Base-by-base conservation (phyloP, 2,329 filamentous ascomycete genomes). In the Hymenotorrendiella dingleyae region DNA sequence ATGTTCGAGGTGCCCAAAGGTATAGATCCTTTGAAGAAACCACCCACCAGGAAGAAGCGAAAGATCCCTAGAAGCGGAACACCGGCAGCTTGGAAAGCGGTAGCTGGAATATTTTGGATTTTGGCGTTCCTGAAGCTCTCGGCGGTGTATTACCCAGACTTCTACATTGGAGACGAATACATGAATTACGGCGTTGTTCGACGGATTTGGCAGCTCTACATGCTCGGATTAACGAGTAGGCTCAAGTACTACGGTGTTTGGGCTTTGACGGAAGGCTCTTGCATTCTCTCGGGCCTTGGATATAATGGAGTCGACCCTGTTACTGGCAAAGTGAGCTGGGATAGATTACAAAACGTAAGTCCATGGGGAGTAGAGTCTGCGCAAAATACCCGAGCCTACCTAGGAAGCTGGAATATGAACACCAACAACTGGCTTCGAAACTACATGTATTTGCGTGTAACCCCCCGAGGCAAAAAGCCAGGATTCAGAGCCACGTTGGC, bases 201-300 rank as follows among this genome's bases (percentile, higher is more conserved):
- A 42, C 80, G 91, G 33, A 68, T 96, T 29, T 89, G 83, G 71
- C 73, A 84, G 48, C 69, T 97, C 45, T 82, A 97, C 62, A 84
- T 94, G 76, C 76, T 95, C 38, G 86, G 83, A 41, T 73, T 97
- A 33, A 84, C 86, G 1, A 74, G 84, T 4, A 81, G 93, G 17
- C 78, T 86, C 57, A 98, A 98, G 68, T 98, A 96, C 68, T 98
- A 98, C 58, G 93, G 89, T 26, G 89, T 95, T 4, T 98, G 93
- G 93, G 82, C 80, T 28, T 67, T 98, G 54, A 90, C 91, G 0
- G 93, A 98, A 64, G 93, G 93, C 14, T 82, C 91, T 14, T 98
- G 93, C 60, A 96, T 98, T 49, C 76, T 98, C 14, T 83, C 88
- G 7, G 93, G 93, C 4, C 78, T 98, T 52, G 93, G 93, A 32